Conservation (phyloP, 371 early-diverging fungal species). For the Furculomyces boomerangus region DNA sequence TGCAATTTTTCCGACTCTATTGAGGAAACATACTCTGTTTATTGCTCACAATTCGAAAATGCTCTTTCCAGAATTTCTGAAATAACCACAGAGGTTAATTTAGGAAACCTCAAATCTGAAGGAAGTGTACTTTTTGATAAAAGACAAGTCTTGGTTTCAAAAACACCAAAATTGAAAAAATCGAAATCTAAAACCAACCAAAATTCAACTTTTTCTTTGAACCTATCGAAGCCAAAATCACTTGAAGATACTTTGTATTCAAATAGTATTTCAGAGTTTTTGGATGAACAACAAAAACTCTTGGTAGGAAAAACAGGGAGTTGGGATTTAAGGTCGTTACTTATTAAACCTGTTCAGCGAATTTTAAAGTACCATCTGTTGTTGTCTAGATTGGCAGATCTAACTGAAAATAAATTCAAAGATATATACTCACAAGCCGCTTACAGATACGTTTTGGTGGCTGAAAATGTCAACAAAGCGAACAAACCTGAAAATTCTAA, state of each 20-base stretch:
- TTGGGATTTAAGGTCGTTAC: conserved; percentile 64
- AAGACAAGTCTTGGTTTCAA: not conserved
- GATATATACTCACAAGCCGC: not conserved
- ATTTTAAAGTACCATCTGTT: conserved; percentile 85
- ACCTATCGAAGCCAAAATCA: not conserved
- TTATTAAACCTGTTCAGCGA: conserved; percentile 96
- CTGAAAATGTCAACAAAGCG: conserved; percentile 2
- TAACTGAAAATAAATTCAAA: not conserved
- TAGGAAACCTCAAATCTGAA: not conserved
- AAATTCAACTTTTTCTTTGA: not conserved
- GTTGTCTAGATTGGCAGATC: conserved; percentile 17
- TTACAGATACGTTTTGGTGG: not conserved
- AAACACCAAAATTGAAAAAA: conserved; percentile 2
- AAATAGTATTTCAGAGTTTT: conserved; percentile 8
- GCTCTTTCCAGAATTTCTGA: conserved; percentile 15
- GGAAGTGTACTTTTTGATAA: not conserved
- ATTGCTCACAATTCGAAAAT: conserved; percentile 19
- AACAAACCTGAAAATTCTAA: not conserved
- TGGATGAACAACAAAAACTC: conserved; percentile 12
- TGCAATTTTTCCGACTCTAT: conserved; percentile 14
- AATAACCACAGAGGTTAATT: conserved; percentile 2
- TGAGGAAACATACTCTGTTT: conserved; percentile 17
- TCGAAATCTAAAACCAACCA: conserved; percentile 1
- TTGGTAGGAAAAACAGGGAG: conserved; percentile 28
- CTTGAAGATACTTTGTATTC: not conserved